Conservation (phyloP, 768 basidiomycete genomes). For the Hygrocybe coccinea region DNA sequence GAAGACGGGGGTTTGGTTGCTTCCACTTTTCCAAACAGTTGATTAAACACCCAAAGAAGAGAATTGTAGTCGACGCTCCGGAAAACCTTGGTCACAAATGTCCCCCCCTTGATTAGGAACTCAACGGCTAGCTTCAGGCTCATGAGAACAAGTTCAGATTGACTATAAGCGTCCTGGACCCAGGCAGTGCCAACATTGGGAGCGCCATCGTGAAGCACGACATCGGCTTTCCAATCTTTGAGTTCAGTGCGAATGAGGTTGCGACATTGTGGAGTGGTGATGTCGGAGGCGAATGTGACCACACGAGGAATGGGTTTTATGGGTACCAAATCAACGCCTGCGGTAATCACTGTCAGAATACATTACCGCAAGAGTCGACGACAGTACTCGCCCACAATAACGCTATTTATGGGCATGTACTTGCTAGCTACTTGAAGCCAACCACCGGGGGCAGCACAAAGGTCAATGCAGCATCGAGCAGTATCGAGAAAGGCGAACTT, state of each 20-base stretch:
- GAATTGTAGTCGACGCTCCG: conserved; percentile 97
- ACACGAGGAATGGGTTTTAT: conserved; percentile 95
- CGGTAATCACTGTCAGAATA: conserved; percentile 14
- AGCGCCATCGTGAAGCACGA: conserved; percentile 97
- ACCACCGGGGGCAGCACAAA: conserved; percentile 97
- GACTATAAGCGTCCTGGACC: conserved; percentile 97
- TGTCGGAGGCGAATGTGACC: conserved; percentile 88
- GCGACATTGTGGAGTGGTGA: conserved; percentile 89
- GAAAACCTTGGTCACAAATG: conserved; percentile 98
- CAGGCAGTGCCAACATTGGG: conserved; percentile 99
- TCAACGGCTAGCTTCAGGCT: conserved; percentile 93
- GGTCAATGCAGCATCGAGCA: conserved; percentile 90
- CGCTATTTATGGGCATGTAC: conserved; percentile 89
- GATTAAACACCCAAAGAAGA: conserved; percentile 97
- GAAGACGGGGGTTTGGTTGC: conserved; percentile 99
- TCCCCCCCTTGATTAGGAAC: conserved; percentile 88
- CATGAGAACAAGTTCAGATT: conserved; percentile 95
- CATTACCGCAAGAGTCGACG: conserved; percentile 1
- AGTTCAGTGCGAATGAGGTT: conserved; percentile 79
- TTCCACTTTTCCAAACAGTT: conserved; percentile 93
- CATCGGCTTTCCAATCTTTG: conserved; percentile 99
- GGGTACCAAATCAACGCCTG: conserved; percentile 92
- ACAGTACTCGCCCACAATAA: conserved; percentile 72
- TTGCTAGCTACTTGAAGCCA: conserved; percentile 99
- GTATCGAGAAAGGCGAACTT: conserved; percentile 90